These are phyloP conservation scores for Bipolaris bicolor DNA, from an alignment of 2,329 filamentous ascomycete genomes.

Conservation along the genomic window DNA sequence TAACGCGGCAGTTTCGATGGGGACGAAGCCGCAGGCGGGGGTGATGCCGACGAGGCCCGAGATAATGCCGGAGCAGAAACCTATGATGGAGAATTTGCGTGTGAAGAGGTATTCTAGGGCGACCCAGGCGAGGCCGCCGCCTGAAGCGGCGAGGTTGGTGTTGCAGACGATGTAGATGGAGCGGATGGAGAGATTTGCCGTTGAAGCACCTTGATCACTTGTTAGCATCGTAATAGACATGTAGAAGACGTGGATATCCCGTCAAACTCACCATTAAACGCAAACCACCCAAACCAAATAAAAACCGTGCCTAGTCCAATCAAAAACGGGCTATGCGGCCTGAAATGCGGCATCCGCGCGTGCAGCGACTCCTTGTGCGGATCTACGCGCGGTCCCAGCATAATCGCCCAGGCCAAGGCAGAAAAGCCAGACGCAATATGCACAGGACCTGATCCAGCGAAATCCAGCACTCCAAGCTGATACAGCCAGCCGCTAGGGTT, in stretches of 20 bases:
- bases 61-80: conserved; percentile 62
- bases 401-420: conserved; percentile 74
- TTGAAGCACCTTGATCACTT: conserved; percentile 35
- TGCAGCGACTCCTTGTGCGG: conserved; percentile 57
- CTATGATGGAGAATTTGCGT: conserved; percentile 59
- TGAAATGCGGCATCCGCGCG: conserved; percentile 63
- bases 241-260: no score
- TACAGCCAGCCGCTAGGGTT: conserved; percentile 75
- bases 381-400: conserved; percentile 73
- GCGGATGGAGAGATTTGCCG: conserved; percentile 60
- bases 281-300: conserved; percentile 48
- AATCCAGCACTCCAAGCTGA: conserved; percentile 72
- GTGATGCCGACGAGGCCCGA: conserved; percentile 65
- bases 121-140: conserved; percentile 61
- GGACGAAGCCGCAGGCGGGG: conserved; percentile 62
- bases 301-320: conserved; percentile 75
- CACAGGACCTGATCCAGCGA: conserved; percentile 76
- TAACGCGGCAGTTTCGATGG: conserved; percentile 58
- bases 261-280: conserved; percentile 46
- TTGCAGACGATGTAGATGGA: conserved; percentile 64
- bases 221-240: no score
- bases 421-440: conserved; percentile 76
- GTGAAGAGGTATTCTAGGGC: conserved; percentile 59
- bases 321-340: conserved; percentile 75
- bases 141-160: conserved; percentile 64